phyloP scores from a whole-genome alignment of 352 stramenopile species.

The Phytophthora pinifolia region DNA sequence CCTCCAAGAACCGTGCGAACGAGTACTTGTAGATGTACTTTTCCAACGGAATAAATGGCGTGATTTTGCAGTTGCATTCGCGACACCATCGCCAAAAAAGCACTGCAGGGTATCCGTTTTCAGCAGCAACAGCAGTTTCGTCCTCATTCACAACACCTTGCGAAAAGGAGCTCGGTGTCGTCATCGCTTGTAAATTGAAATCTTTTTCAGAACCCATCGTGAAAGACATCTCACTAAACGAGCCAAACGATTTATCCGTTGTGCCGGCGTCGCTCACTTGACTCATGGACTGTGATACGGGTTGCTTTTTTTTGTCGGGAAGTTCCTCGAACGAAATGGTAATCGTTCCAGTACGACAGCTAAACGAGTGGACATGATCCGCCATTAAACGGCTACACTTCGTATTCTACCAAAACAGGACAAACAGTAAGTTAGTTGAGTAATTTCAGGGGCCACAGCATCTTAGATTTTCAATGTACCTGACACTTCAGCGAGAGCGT shows the following conservation, averaged over 20 bases:
- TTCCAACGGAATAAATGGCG: slow-evolving; percentile 85
- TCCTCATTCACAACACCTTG: slow-evolving; percentile 25
- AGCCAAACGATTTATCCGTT: slow-evolving; percentile 36
- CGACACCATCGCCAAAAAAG: slow-evolving; percentile 98
- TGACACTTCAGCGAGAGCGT: slow-evolving; percentile 73
- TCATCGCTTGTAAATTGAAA: slow-evolving; percentile 47
- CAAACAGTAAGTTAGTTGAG: slow-evolving; percentile 1
- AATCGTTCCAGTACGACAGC: slow-evolving; percentile 64
- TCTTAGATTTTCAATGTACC: slow-evolving; percentile 34
- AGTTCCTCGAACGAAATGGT: slow-evolving; percentile 85
- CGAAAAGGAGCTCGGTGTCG: slow-evolving; percentile 35
- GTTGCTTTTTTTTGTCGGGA: slow-evolving; percentile 51
- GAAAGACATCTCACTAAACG: slow-evolving; percentile 32
- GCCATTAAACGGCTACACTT: slow-evolving; percentile 84
- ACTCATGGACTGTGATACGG: slow-evolving; percentile 38
- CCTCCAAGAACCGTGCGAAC: slow-evolving; percentile 97
- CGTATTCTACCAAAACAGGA: slow-evolving; percentile 45
- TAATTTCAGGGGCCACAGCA: not conserved
- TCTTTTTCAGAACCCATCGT: slow-evolving; percentile 37
- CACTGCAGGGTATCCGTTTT: slow-evolving; percentile 67
- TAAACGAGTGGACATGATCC: slow-evolving; percentile 84
- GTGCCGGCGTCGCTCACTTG: slow-evolving; percentile 32
- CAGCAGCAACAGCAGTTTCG: slow-evolving; percentile 21
- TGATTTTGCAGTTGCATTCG: slow-evolving; percentile 93
- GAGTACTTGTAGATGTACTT: slow-evolving; percentile 97